phyloP scores from a whole-genome alignment of 225 moss, liverwort and hornwort genomes.

The Lunularia cruciata region DNA sequence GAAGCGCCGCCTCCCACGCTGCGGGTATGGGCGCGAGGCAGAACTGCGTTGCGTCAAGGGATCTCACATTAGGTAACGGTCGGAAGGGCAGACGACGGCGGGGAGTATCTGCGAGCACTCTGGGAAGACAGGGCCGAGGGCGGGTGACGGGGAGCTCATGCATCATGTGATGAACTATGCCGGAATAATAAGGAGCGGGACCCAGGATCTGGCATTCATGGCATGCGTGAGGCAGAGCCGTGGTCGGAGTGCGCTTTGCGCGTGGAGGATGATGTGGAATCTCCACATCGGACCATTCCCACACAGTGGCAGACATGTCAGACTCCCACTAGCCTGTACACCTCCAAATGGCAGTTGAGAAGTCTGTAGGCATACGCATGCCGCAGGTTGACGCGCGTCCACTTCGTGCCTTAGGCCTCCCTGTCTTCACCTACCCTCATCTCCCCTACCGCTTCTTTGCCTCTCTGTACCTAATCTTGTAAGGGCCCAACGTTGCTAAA shows the following conservation, averaged over 20 bases:
- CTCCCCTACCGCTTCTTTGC: neutral
- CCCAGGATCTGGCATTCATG: neutral
- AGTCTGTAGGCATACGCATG: neutral
- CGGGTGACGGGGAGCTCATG: neutral
- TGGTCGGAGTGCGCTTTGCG: neutral
- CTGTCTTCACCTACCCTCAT: conserved; percentile 2
- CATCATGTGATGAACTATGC: neutral
- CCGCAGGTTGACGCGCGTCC: conserved; percentile 1
- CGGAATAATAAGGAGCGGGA: neutral
- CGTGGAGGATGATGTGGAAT: neutral
- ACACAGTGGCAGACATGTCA: neutral
- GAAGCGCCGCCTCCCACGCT: too few species aligned
- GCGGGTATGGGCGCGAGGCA: too few species aligned
- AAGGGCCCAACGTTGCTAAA: neutral
- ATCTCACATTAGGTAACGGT: neutral
- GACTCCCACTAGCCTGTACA: neutral
- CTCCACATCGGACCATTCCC: neutral
- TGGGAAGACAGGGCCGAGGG: neutral
- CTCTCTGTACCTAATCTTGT: conserved; percentile 4
- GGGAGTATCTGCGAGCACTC: neutral
- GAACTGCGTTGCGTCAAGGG: too few species aligned
- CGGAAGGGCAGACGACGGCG: neutral
- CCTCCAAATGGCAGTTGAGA: neutral
- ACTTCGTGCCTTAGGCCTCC: too few species aligned
- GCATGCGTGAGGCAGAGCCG: neutral